phyloP scores from a whole-genome alignment of 73 alveolate genomes.

The Tetrahymena borealis region DNA sequence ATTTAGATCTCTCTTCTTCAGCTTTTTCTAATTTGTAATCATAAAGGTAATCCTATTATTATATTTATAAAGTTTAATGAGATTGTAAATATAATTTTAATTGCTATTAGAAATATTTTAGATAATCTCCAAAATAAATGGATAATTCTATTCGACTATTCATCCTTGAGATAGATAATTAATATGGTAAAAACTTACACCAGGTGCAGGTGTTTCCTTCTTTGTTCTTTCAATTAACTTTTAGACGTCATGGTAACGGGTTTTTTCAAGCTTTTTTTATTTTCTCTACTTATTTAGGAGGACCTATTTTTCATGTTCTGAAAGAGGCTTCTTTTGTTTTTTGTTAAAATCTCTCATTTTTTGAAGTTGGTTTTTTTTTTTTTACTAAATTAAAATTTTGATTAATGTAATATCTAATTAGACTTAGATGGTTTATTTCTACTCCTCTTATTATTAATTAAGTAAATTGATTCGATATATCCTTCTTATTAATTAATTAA shows the following conservation, averaged over 20 bases:
- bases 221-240: background rate
- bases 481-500: background rate
- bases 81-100: too few relatives aligned
- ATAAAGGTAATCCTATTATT: conserved; percentile 29
- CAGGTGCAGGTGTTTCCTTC: conserved; percentile 23
- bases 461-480: background rate
- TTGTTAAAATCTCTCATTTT: background rate
- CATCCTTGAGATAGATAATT: too few relatives aligned
- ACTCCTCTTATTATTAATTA: background rate
- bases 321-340: background rate
- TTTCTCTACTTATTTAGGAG: background rate
- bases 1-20: conserved; percentile 12
- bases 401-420: background rate
- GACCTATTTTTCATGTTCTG: background rate
- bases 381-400: background rate
- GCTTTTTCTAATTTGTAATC: conserved; percentile 37
- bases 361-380: background rate
- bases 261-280: background rate
- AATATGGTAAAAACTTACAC: too few relatives aligned
- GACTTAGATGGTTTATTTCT: background rate
- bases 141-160: too few relatives aligned
- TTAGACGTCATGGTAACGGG: background rate
- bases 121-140: too few relatives aligned
- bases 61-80: too few relatives aligned
- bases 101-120: too few relatives aligned